Conservation (phyloP, 2,329 filamentous ascomycete species). For the Diaporthe sp. region DNA sequence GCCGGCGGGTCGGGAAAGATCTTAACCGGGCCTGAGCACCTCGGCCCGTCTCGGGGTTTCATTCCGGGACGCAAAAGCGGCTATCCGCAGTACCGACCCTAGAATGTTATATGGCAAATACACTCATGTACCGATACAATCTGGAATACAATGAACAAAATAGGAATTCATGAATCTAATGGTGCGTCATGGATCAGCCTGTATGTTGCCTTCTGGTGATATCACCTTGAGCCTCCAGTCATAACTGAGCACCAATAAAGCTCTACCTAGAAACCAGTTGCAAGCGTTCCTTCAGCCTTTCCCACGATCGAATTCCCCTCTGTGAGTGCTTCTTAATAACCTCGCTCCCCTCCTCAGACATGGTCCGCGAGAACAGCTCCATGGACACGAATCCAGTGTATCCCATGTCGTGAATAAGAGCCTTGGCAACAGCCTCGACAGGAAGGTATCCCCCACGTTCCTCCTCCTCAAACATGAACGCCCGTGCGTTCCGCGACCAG, state of each 20-base stretch:
- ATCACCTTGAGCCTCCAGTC: neutral
- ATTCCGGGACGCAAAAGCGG: neutral
- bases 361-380: constrained; percentile 69
- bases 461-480: constrained; percentile 71
- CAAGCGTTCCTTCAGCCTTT: constrained; percentile 52
- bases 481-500: constrained; percentile 72
- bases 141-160: neutral
- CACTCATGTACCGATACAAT: neutral
- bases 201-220: neutral
- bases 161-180: neutral
- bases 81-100: neutral
- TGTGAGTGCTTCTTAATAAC: constrained; percentile 65
- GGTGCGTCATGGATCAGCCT: neutral
- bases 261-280: constrained; percentile 42
- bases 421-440: constrained; percentile 62
- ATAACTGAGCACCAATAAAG: neutral
- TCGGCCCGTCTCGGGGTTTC: neutral
- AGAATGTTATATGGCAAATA: neutral
- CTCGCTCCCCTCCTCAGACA: constrained; percentile 56
- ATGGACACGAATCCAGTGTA: constrained; percentile 71
- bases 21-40: neutral
- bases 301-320: constrained; percentile 64
- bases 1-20: neutral
- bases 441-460: constrained; percentile 69
- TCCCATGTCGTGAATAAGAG: constrained; percentile 66